A percentile compares a stretch with the other conserved stretches of the same genome.
These are phyloP conservation scores for Ogataea pignaliae DNA, from an alignment of 805 yeast species.

Conservation along the genomic window DNA sequence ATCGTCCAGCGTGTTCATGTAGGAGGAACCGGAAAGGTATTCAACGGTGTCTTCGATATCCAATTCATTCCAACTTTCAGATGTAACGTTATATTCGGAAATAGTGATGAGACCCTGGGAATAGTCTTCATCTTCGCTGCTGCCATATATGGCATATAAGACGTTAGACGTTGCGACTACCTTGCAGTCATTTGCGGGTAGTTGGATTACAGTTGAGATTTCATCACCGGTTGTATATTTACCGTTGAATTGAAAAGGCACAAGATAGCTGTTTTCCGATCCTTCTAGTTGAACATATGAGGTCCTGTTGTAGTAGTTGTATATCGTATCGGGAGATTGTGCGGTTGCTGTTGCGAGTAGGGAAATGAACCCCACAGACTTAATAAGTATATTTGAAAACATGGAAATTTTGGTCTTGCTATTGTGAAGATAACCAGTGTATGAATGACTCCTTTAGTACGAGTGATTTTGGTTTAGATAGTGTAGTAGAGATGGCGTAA, in stretches of 20 bases:
- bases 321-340: conserved; percentile 22
- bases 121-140: neutral
- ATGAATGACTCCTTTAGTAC: no score
- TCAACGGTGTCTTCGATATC: conserved; percentile 10
- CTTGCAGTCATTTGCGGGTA: conserved; percentile 22
- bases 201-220: conserved; percentile 8
- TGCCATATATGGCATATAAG: conserved; percentile 24
- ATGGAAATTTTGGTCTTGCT: no score
- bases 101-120: conserved; percentile 2
- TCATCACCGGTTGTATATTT: conserved; percentile 19
- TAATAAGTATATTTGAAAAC: no score
- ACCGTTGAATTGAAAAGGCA: conserved; percentile 25
- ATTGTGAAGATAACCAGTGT: no score
- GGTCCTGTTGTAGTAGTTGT: conserved; percentile 29
- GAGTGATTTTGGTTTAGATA: no score
- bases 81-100: conserved; percentile 12
- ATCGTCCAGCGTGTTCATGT: conserved; percentile 37
- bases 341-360: neutral
- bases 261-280: conserved; percentile 9
- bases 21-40: conserved; percentile 32
- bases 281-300: conserved; percentile 23
- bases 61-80: conserved; percentile 20
- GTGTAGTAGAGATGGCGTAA: no score
- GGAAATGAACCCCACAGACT: no score
- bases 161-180: conserved; percentile 13